These are phyloP conservation scores for Pistacia atlantica DNA, from an alignment of 345 rosid genomes.

Conservation along the genomic window DNA sequence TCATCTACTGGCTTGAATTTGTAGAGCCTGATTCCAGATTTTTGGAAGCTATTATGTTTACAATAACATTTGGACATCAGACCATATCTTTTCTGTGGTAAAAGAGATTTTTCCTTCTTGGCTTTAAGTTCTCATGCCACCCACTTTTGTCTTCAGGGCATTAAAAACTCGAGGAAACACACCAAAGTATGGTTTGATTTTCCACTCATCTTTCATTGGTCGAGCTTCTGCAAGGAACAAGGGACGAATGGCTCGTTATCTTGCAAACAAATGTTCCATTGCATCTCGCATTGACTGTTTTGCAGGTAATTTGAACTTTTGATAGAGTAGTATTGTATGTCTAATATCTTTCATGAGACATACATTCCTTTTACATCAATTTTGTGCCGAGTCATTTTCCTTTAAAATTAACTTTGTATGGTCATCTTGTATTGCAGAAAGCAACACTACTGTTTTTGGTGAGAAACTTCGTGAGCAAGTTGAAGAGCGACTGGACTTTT, in stretches of 20 bases:
- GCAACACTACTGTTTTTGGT: slow-evolving; percentile 61
- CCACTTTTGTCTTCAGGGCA: slow-evolving; percentile 49
- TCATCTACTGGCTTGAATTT: neutral
- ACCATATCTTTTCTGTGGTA: neutral
- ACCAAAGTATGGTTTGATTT: slow-evolving; percentile 91
- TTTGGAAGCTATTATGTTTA: neutral
- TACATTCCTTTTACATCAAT: neutral
- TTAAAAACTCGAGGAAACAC: slow-evolving; percentile 96
- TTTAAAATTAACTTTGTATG: neutral
- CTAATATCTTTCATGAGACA: neutral
- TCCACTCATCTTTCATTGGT: slow-evolving; percentile 92
- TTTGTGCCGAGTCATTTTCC: neutral
- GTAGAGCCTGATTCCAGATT: neutral
- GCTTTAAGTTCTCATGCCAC: neutral
- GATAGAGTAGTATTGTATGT: neutral
- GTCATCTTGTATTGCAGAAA: slow-evolving; percentile 44
- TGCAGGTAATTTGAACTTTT: slow-evolving; percentile 48
- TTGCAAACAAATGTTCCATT: slow-evolving; percentile 94
- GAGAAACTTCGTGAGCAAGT: slow-evolving; percentile 95
- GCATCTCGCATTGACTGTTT: slow-evolving; percentile 96
- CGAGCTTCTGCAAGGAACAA: slow-evolving; percentile 89
- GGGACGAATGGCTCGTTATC: slow-evolving; percentile 96
- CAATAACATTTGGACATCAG: neutral
- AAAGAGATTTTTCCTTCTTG: neutral
- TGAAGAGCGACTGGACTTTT: slow-evolving; percentile 86